Base-by-base conservation (phyloP, 176 grass and related monocot genomes). In the Musa itinerans region DNA sequence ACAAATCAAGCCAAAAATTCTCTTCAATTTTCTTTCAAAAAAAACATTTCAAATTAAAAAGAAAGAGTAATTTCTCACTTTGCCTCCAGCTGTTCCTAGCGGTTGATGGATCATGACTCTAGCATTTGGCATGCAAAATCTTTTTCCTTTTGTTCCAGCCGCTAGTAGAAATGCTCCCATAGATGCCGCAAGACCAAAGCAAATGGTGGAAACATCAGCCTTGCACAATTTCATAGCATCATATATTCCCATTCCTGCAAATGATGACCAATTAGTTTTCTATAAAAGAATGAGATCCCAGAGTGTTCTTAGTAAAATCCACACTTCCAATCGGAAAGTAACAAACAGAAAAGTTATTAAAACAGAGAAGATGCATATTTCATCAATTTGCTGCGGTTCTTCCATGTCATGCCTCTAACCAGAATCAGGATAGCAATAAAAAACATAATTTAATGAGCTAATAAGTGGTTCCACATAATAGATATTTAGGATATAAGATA, bases 121-220 rank as follows among this genome's bases (percentile, higher is more conserved):
- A 5, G 94, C 88, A 91, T 98, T 98, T 72, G 94, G 88, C 94
- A 98, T 98, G 88, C 94, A 98, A 81, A 91, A 93, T 79, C 94
- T 90, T 84, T 98, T 93, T 52, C 90, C 94, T 73, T 79, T 92
- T 48, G 88, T 93, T 62, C 94, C 94, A 75, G 89, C 83, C 82
- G 86, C 84, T 80, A 98, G 86, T 75, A 98, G 85, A 84, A 98
- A 98, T 66, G 94, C 88, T 78, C 88, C 88, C 88, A 98, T 87
- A 51, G 90, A 93, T 80, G 94, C 94, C 25, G 94, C 90, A 81
- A 98, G 82, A 82, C 94, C 94, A 81, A 98, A 82, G 79, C 94
- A 98, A 82, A 86, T 73, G 81, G 94, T 93, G 68, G 94, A 91
- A 69, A 98, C 74, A 79, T 98, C 90, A 86, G 94, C 88, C 81